Base-by-base conservation (phyloP, 139 green algal genomes). In the Mychonastes homosphaera region DNA sequence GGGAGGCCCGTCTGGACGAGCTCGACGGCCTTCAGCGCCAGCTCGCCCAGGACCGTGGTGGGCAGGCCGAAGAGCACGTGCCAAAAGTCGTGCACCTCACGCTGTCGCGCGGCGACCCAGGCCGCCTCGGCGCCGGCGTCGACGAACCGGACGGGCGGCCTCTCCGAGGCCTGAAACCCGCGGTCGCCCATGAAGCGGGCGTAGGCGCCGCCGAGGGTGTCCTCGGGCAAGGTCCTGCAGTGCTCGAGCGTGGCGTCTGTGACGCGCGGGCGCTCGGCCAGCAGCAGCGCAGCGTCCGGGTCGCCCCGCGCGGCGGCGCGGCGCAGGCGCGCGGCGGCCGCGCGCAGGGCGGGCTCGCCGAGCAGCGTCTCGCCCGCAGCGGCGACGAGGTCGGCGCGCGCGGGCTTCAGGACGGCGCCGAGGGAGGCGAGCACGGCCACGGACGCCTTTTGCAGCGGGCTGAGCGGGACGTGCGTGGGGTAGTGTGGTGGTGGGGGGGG, bases 41-140 rank as follows among this genome's bases (percentile, higher is more conserved):
- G 65, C 77, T 98, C 91, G 0, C 91, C 91, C 65, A 91, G 79
- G 8, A 95, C 86, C 56, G 85, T 95, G 36, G 91, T 98, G 58
- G 84, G 79, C 67, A 82, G 92, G 53, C 53, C 85, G 65, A 96
- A 96, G n/a, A 98, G 63, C 4, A 93, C 81, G 65, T 98, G 91
- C 91, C 91, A 98, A 12, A 95, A 87, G 78, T 96, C 87, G 53
- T 96, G 88, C n/a, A 91, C 79, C 56, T 95, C 79, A 2, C 88
- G 69, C n/a, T 72, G 76, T 10, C 90, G 66, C 19, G 61, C 61
- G 5, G 84, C 78, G 3, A 96, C 84, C 50, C 93, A 98, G 0
- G 91, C 91, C 40, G 96, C 70, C 66, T 98, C 89, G 6, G 71
- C 64, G 51, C 96, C 87, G 24, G 6, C 8, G 24, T 13, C 3